These are phyloP conservation scores for Colletotrichum orchidophilum DNA, from an alignment of 2,329 filamentous ascomycete genomes.

Conservation along the genomic window DNA sequence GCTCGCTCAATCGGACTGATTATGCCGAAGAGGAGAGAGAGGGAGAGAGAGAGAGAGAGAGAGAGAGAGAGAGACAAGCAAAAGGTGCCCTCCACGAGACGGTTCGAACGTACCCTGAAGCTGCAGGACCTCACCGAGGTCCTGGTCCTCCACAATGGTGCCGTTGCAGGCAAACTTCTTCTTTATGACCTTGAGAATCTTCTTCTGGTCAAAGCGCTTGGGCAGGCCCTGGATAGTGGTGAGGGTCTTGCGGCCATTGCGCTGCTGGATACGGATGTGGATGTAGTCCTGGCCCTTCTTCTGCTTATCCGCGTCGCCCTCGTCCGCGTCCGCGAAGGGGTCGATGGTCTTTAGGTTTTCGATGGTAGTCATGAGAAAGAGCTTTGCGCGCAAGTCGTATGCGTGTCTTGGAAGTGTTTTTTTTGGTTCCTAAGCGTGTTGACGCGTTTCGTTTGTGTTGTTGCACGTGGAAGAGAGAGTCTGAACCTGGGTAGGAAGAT, in stretches of 20 bases:
- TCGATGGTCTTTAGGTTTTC: conserved; percentile 37
- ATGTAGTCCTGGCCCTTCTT: conserved; percentile 37
- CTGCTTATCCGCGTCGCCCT: conserved; percentile 34
- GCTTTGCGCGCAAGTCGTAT: conserved; percentile 10
- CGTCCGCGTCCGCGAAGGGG: conserved; percentile 37
- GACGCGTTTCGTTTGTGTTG: neutral
- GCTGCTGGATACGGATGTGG: conserved; percentile 37
- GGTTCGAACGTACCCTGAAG: conserved; percentile 33
- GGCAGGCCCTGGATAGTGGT: conserved; percentile 99
- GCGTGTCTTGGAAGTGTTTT: neutral
- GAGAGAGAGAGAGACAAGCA: no score
- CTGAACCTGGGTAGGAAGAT: neutral
- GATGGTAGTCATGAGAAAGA: conserved; percentile 36
- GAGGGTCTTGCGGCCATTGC: conserved; percentile 93
- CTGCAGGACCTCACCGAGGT: conserved; percentile 36
- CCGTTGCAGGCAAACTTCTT: conserved; percentile 70
- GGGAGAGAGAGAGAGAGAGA: no score
- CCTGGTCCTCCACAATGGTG: conserved; percentile 35
- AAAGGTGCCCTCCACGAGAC: no score
- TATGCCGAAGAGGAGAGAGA: neutral
- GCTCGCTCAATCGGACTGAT: neutral
- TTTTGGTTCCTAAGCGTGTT: neutral
- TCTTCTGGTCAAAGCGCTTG: conserved; percentile 99
- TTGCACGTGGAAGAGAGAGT: neutral
- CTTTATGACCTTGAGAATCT: conserved; percentile 99